phyloP scores from a whole-genome alignment of 352 stramenopile genomes.

The Phytophthora pisi region DNA sequence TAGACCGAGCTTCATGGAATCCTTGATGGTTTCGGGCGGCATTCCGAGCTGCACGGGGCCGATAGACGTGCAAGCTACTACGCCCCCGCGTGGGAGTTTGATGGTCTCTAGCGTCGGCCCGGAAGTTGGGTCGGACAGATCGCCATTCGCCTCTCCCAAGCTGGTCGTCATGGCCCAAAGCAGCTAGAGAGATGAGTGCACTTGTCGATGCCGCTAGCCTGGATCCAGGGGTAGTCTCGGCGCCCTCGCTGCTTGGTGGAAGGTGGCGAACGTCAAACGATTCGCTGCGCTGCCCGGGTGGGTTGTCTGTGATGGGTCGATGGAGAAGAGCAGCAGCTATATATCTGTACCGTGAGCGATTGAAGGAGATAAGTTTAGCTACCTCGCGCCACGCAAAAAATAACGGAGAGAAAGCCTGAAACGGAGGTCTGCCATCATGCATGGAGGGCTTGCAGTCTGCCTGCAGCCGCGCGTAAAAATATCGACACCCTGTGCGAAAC shows the following conservation, averaged over 20 bases:
- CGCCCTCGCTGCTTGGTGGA: background rate
- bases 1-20: slow-evolving; percentile 95
- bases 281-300: slow-evolving; percentile 5
- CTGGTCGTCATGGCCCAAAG: slow-evolving; percentile 31
- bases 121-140: slow-evolving; percentile 11
- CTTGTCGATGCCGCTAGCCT: slow-evolving; percentile 1
- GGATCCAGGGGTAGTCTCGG: background rate
- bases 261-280: slow-evolving; percentile 23
- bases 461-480: slow-evolving; percentile 24
- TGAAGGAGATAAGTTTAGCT: slow-evolving; percentile 35
- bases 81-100: slow-evolving; percentile 73
- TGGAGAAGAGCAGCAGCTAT: slow-evolving; percentile 13
- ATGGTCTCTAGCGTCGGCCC: slow-evolving; percentile 55
- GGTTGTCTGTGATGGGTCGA: slow-evolving; percentile 8
- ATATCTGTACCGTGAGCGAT: slow-evolving; percentile 7
- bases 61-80: slow-evolving; percentile 80
- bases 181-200: slow-evolving; percentile 1
- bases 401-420: slow-evolving; percentile 33
- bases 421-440: slow-evolving; percentile 18
- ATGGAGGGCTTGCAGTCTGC: background rate
- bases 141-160: slow-evolving; percentile 17
- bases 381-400: slow-evolving; percentile 22
- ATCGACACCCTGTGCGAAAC: slow-evolving; percentile 15
- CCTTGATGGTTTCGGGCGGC: slow-evolving; percentile 97
- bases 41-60: slow-evolving; percentile 92